Percentiles rank a stretch among this genome's conserved stretches.
phyloP scores from a whole-genome alignment of 331 rosid genomes.

The Acacia concinna region DNA sequence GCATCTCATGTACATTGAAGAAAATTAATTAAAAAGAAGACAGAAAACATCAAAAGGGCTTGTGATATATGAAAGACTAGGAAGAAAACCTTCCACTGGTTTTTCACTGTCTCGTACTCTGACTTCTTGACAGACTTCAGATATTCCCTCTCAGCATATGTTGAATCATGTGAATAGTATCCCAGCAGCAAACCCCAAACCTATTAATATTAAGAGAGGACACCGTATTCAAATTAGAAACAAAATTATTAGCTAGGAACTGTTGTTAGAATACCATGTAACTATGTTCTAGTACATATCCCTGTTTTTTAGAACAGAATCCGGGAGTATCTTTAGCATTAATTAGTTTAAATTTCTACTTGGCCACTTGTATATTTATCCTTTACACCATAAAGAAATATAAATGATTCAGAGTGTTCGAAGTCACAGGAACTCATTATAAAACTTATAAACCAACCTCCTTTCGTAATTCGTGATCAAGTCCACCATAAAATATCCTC shows the following conservation, averaged over 20 bases:
- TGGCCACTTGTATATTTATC: neutral
- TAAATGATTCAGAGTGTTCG: neutral
- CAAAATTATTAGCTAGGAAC: constrained; percentile 9
- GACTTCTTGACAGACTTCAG: constrained; percentile 63
- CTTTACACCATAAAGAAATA: neutral
- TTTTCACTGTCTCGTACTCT: constrained; percentile 79
- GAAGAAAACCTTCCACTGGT: constrained; percentile 90
- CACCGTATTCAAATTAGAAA: constrained; percentile 22
- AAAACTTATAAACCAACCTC: constrained; percentile 55
- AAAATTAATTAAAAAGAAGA: constrained; percentile 13
- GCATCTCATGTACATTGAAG: neutral
- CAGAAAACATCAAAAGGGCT: constrained; percentile 15
- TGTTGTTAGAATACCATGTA: neutral
- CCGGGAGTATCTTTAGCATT: neutral
- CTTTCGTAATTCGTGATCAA: constrained; percentile 72
- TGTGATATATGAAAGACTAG: constrained; percentile 5
- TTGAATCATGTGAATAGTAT: constrained; percentile 75
- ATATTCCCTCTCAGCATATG: constrained; percentile 91
- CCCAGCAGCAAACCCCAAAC: constrained; percentile 94
- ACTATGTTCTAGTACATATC: neutral
- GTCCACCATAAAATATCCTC: constrained; percentile 96
- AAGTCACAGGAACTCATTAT: neutral
- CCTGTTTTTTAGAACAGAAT: neutral
- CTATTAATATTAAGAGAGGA: constrained; percentile 42
- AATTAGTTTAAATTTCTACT: neutral